Base-by-base conservation (phyloP, 257 asterid species). In the Ligustrum vulgare region DNA sequence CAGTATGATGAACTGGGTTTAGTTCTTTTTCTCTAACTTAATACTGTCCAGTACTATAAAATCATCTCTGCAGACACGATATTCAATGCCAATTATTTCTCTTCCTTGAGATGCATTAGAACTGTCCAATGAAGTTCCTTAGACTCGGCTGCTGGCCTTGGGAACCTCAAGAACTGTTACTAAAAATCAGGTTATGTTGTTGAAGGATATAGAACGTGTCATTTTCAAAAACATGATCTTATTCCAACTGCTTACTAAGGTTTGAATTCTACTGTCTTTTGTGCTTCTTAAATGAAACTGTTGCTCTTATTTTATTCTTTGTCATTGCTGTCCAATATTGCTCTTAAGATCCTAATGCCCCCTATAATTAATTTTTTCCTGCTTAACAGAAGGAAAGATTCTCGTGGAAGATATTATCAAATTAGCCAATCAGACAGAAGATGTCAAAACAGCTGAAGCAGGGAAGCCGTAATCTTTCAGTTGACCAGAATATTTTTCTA, bases 381-480 rank as follows among this genome's bases (percentile, higher is more conserved):
- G 78, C 81, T 47, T 64, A 58, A 69, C 93, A 94, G 98, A 94
- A 1, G 98, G 98, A 65, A 94, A 94, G 78, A 91, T 94, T 75
- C 93, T 87, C 3, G 98, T 94, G 84, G 96, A 91, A 82, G 98
- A 94, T 80, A 88, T 94, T 56, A 82, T 91, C 72, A 91, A 84
- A 87, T 82, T 94, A 75, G 96, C 91, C 71, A 82, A 90, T 47
- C 82, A 78, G 83, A 80, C 81, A 10, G 97, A 87, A 69, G 96
- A 89, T 11, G 81, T 77, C 12, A 94, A 89, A 80, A 71, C 78
- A 56, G 87, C 77, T 13, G 93, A 86, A 77, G 84, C 80, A 45
- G 87, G 86, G 76, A 90, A 90, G 80, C 41, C 82, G 20, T 84
- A 76, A 78, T 41, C 28, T 28, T 3, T 6, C n/a, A n/a, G n/a